A percentile compares a stretch with the other conserved stretches of the same genome.
phyloP scores from a whole-genome alignment of 148 eudicot species.

The Camellia granthamiana region DNA sequence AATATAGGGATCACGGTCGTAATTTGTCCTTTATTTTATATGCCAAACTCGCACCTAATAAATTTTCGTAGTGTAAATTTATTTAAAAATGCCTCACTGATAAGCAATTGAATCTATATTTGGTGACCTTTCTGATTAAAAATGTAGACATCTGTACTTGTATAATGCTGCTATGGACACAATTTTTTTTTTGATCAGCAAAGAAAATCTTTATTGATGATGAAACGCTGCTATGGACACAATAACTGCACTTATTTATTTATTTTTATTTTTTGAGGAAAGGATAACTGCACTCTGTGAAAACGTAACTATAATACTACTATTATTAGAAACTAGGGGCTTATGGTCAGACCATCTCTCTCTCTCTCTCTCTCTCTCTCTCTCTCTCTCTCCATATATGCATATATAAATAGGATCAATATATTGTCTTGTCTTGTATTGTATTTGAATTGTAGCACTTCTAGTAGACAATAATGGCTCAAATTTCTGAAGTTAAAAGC shows the following conservation, averaged over 20 bases:
- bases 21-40: no score
- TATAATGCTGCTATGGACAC: background rate
- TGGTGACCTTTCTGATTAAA: no score
- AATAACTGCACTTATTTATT: background rate
- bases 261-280: background rate
- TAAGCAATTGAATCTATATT: no score
- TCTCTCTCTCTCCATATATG: background rate
- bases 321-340: slow-evolving; percentile 4
- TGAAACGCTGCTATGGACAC: background rate
- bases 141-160: no score
- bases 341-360: background rate
- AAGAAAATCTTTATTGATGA: no score
- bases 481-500: slow-evolving; percentile 1
- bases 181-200: no score
- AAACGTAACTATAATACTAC: background rate
- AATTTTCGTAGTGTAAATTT: no score
- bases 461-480: background rate
- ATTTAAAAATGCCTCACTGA: no score
- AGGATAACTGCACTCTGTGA: background rate
- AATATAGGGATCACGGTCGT: no score
- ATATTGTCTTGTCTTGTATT: background rate
- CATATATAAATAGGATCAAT: background rate
- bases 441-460: background rate
- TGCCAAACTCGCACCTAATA: no score
- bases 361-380: background rate